Conservation (phyloP, 2,329 filamentous ascomycete genomes). For the Plenodomus lindquistii region DNA sequence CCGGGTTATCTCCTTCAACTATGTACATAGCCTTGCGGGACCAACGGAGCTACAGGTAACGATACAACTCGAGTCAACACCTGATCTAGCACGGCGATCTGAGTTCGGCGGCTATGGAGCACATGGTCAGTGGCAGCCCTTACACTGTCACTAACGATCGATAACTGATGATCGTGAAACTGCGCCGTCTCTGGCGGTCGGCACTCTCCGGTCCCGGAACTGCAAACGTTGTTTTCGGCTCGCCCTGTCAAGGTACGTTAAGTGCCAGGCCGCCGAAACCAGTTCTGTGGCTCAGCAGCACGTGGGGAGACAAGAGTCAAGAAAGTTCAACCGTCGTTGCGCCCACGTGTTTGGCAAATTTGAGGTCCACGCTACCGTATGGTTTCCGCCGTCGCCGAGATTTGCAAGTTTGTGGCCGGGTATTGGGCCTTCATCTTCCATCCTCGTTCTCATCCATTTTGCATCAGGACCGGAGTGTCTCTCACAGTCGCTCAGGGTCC, state of each 20-base stretch:
- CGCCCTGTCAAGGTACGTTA: not conserved
- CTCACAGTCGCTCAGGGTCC: not conserved
- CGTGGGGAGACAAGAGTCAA: not conserved
- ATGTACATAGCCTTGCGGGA: conserved; percentile 13
- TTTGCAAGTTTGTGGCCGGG: not conserved
- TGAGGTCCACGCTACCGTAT: not conserved
- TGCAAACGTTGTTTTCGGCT: not conserved
- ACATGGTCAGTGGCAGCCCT: too few relatives aligned
- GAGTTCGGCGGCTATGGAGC: too few relatives aligned
- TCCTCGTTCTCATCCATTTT: not conserved
- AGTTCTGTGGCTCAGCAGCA: not conserved
- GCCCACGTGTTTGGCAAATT: not conserved
- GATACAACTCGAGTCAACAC: conserved; percentile 12
- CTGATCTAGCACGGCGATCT: conserved; percentile 2
- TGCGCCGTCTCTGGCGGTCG: too few relatives aligned
- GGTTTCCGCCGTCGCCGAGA: not conserved
- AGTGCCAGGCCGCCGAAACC: not conserved
- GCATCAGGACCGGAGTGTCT: not conserved
- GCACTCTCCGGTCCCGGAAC: not conserved
- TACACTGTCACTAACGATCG: too few relatives aligned
- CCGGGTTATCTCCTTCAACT: conserved; percentile 14
- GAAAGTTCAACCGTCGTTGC: not conserved
- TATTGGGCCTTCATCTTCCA: not conserved
- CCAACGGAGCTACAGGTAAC: conserved; percentile 18
- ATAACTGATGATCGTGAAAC: too few relatives aligned